Evolutionary conservation across 2,329 filamentous ascomycete genomes (phyloP).

Genomic region (Dothistroma septosporum): DNA sequence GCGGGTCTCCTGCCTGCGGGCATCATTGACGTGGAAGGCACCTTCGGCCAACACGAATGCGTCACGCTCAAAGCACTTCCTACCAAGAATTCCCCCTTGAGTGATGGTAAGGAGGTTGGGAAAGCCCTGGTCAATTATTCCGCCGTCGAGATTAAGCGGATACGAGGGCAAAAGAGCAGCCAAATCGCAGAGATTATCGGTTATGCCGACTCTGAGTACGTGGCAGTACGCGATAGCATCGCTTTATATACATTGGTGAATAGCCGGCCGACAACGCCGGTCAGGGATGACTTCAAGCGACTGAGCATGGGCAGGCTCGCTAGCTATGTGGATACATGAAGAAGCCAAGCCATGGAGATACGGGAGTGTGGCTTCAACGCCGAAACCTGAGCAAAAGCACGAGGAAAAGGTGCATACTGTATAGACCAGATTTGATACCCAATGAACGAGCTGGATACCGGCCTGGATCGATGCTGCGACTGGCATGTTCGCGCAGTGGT

Average conservation of each 20-base stretch:
- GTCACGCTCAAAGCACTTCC: conserved; percentile 77
- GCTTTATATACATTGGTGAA: conserved; percentile 57
- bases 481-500: too few relatives aligned
- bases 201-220: conserved; percentile 92
- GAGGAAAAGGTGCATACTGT: background rate
- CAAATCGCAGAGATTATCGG: conserved; percentile 78
- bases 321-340: conserved; percentile 28
- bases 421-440: background rate
- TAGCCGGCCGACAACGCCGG: conserved; percentile 30
- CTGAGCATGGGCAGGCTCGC: conserved; percentile 28
- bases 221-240: conserved; percentile 82
- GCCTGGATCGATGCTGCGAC: background rate
- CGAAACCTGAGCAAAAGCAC: background rate
- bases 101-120: conserved; percentile 63
- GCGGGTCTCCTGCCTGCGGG: conserved; percentile 85
- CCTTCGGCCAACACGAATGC: conserved; percentile 87
- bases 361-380: background rate
- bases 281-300: conserved; percentile 22
- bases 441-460: background rate
- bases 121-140: conserved; percentile 90
- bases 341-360: background rate
- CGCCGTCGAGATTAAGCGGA: conserved; percentile 74
- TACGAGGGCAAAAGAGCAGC: conserved; percentile 76
- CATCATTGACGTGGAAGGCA: conserved; percentile 82
- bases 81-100: conserved; percentile 47